Percentiles rank a stretch among this genome's conserved stretches.
Evolutionary conservation across 257 asterid genomes (phyloP).

Genomic region (Gynochthodes officinalis): DNA sequence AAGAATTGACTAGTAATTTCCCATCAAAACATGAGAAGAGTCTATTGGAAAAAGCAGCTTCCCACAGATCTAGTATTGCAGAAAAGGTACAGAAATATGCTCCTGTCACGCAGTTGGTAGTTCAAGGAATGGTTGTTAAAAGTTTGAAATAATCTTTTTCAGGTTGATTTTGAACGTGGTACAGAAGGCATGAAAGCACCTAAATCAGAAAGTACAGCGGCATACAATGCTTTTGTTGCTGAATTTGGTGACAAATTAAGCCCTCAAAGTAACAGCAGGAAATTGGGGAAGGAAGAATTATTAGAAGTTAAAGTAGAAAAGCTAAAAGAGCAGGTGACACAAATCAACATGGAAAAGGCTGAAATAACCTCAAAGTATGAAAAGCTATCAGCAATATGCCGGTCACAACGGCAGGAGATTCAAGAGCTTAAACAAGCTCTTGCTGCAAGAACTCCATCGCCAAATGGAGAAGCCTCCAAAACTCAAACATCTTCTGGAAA

Average conservation of each 20-base stretch:
- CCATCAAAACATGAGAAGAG: conserved; percentile 43
- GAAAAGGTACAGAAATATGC: conserved; percentile 36
- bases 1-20: conserved; percentile 38
- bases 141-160: conserved; percentile 47
- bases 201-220: conserved; percentile 44
- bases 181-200: conserved; percentile 40
- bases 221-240: conserved; percentile 67
- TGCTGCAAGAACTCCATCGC: conserved; percentile 68
- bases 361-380: conserved; percentile 82
- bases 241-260: conserved; percentile 56
- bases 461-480: conserved; percentile 45
- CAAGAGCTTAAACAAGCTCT: conserved; percentile 82
- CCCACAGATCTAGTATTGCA: conserved; percentile 25
- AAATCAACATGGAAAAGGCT: conserved; percentile 61
- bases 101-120: conserved; percentile 29
- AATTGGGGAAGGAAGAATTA: conserved; percentile 47
- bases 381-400: conserved; percentile 85
- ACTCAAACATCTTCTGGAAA: conserved; percentile 45
- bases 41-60: conserved; percentile 24
- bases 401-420: conserved; percentile 89
- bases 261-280: conserved; percentile 41
- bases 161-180: conserved; percentile 36
- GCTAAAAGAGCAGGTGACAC: conserved; percentile 73
- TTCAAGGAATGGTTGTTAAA: conserved; percentile 30
- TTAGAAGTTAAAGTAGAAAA: conserved; percentile 75